Base-by-base conservation (phyloP, 768 basidiomycete genomes). In the Tricholoma flavovirens region DNA sequence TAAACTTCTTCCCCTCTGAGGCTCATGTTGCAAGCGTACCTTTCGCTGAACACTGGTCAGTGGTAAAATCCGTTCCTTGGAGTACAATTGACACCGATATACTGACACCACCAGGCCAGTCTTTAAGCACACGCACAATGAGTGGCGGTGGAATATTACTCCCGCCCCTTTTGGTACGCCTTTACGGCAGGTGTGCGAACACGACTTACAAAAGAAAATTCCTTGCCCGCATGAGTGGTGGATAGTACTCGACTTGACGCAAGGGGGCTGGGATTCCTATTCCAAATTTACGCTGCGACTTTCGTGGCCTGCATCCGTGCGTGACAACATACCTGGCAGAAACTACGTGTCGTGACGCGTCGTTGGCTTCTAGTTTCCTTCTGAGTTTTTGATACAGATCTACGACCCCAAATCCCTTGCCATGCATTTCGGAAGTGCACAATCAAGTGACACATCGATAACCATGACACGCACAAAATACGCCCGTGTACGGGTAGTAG, bases 301-400 rank as follows among this genome's bases (percentile, higher is more conserved):
- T 10, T 83, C 82, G 26, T 83, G 80, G 80, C 74, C 81, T 48
- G 82, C 82, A 52, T 78, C 73, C 15, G 82, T 83, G 61, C 61
- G 81, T 75, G 30, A 54, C 24, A 40, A 15, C 9, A 49, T 49
- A 17, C 15, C 19, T 15, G 14, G 46, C 21, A 24, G 15, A n/a
- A n/a, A 29, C n/a, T 5, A 49, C 46, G n/a, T 30, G 5, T 14
- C n/a, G 9, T 30, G 46, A 49, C 46, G 2, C 7, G 26, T 49
- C 26, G 26, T 48, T 49, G 8, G 21, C 24, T 10, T n/a, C 22
- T 55, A 82, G 81, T 66, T 68, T 29, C 79, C 82, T 36, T 70
- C 74, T 46, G 75, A 76, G 40, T 77, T 82, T 60, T 60, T 53
- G 46, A 69, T 82, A 21, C 56, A 74, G 36, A 57, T 77, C 8